Evolutionary conservation across 2,329 filamentous ascomycete species (phyloP).

Genomic region (Phaeomoniella chlamydospora): DNA sequence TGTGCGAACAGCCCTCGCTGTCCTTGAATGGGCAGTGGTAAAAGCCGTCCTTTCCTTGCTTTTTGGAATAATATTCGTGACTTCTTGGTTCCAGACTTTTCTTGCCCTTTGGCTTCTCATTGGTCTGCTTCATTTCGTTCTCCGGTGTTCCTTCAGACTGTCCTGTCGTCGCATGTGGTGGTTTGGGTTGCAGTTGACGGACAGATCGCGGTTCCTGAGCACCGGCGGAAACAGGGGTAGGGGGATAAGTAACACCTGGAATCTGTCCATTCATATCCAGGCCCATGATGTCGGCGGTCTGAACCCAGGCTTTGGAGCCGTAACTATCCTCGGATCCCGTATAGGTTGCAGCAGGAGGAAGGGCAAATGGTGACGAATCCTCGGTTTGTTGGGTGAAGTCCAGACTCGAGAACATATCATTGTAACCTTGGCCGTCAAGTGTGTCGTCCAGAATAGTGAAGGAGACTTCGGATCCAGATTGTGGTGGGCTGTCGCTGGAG

Average conservation of each 20-base stretch:
- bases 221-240: not conserved
- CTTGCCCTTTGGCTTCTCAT: conserved; percentile 7
- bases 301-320: not conserved
- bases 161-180: not conserved
- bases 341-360: not conserved
- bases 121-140: conserved; percentile 3
- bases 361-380: not conserved
- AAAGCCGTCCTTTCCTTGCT: conserved; percentile 47
- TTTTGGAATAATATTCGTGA: conserved; percentile 6
- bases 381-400: not conserved
- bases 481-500: not conserved
- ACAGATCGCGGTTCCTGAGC: not conserved
- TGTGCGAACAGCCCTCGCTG: conserved; percentile 64
- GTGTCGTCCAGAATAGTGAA: not conserved
- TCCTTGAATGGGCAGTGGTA: conserved; percentile 82
- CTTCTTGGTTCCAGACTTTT: not conserved
- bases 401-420: not conserved
- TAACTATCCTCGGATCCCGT: not conserved
- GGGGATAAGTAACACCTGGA: too few relatives aligned
- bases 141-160: not conserved
- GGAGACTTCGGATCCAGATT: not conserved
- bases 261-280: not conserved
- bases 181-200: not conserved
- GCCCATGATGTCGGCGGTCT: not conserved
- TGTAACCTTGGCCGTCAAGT: not conserved